Base-by-base conservation (phyloP, 2,329 filamentous ascomycete genomes). In the Xylaria hypoxylon region DNA sequence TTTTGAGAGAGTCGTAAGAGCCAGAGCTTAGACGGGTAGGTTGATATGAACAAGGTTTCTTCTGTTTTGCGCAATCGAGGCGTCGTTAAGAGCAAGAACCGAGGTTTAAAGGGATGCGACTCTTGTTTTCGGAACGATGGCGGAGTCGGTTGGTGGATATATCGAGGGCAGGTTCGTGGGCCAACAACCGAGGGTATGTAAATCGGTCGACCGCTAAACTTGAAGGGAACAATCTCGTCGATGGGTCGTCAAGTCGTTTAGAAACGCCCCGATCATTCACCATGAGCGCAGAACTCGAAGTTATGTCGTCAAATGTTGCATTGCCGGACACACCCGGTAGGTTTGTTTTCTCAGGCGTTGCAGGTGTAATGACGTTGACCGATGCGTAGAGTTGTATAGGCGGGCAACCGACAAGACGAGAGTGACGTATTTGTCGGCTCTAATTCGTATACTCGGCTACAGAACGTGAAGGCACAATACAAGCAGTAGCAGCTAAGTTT, bases 401-500 rank as follows among this genome's bases (percentile, higher is more conserved):
- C 40, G 31, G 53, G 33, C 52, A 31, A 53, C 13, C 11, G 35
- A 38, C 47, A 26, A 13, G 38, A 38, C 31, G 48, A 19, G 48
- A 56, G 64, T 67, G 59, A 66, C 64, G 64, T 66, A 66, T 66
- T 66, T 38, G 13, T 38, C 28, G 31, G 52, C 8, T 45, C 10
- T 33, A 33, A 17, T 47, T 48, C n/a, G 24, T 35, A 11, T 55
- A 35, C 11, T 15, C 15, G 11, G 28, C 26, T 11, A 47, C 22
- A 17, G 47, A 33, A 15, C 7, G 38, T 13, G 28, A 5, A 35
- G 44, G 11, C 19, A 44, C 24, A 11, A 28, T 51, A 40, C n/a
- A n/a, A 52, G 38, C 40, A 33, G 28, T 19, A 19, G 19, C 24
- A 26, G 45, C 33, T 40, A 7, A 48, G 10, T 15, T 24, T 10